Evolutionary conservation across 2,329 filamentous ascomycete genomes (phyloP).

Genomic region (Volutella citrinella): DNA sequence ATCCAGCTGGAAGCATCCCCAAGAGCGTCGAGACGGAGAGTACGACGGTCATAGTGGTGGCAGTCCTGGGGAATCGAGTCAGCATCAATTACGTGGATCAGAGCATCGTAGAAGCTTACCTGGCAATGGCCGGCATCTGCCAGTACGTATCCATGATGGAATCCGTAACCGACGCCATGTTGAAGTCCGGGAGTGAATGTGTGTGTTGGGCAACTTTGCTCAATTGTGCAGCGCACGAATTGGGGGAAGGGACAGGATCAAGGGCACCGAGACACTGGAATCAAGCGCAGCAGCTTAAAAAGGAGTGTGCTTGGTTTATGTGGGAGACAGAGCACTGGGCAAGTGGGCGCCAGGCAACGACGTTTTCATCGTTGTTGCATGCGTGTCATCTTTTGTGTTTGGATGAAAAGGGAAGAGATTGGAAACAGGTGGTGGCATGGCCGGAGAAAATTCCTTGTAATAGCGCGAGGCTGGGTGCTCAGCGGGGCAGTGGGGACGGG

Average conservation of each 20-base stretch:
- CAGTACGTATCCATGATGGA: slow-evolving; percentile 33
- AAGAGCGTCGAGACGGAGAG: slow-evolving; percentile 60
- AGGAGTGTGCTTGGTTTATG: slow-evolving; percentile 15
- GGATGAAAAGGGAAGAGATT: slow-evolving; percentile 20
- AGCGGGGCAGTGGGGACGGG: no score
- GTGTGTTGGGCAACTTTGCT: slow-evolving; percentile 32
- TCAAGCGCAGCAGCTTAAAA: slow-evolving; percentile 6
- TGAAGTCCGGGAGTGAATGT: no score
- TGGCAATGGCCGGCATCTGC: slow-evolving; percentile 39
- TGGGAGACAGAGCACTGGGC: slow-evolving; percentile 18
- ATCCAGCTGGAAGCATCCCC: slow-evolving; percentile 46
- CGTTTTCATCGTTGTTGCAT: slow-evolving; percentile 31
- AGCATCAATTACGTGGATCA: no score
- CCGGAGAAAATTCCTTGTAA: no score
- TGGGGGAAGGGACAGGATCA: slow-evolving; percentile 6
- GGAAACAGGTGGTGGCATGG: no score
- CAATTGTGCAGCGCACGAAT: slow-evolving; percentile 15
- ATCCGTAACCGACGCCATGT: slow-evolving; percentile 22
- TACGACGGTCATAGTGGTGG: slow-evolving; percentile 59
- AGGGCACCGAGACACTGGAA: slow-evolving; percentile 3
- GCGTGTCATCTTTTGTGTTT: slow-evolving; percentile 32
- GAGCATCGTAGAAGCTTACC: slow-evolving; percentile 36
- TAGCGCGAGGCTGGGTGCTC: no score
- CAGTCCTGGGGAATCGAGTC: slow-evolving; percentile 59
- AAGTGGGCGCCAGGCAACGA: slow-evolving; percentile 25